phyloP scores from a whole-genome alignment of 2,329 filamentous ascomycete genomes.

The Penicillium brevicompactum region DNA sequence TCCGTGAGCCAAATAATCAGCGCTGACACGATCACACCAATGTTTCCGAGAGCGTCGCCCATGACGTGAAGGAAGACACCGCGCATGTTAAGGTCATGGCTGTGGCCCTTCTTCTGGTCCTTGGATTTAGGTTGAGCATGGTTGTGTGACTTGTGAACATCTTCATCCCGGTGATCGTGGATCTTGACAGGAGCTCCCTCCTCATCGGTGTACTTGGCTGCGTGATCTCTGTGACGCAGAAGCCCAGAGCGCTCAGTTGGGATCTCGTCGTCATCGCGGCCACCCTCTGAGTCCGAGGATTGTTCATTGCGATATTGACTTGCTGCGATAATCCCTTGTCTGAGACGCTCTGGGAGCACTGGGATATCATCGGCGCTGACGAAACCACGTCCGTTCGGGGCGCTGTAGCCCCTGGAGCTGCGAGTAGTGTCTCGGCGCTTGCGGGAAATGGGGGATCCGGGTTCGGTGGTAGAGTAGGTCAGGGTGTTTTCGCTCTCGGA shows the following conservation, averaged over 20 bases:
- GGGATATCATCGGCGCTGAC: slow-evolving; percentile 69
- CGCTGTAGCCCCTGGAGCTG: slow-evolving; percentile 42
- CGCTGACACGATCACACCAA: slow-evolving; percentile 61
- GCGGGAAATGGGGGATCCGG: slow-evolving; percentile 32
- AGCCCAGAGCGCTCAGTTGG: slow-evolving; percentile 48
- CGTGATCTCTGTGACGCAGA: slow-evolving; percentile 45
- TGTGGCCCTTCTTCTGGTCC: slow-evolving; percentile 55
- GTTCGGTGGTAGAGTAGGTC: slow-evolving; percentile 29
- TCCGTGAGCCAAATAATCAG: slow-evolving; percentile 89
- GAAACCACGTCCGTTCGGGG: slow-evolving; percentile 60
- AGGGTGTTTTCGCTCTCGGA: slow-evolving; percentile 26
- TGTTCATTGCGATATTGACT: slow-evolving; percentile 62
- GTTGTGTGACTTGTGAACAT: slow-evolving; percentile 71
- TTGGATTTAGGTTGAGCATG: slow-evolving; percentile 71
- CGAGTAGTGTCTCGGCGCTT: slow-evolving; percentile 34
- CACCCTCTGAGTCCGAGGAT: slow-evolving; percentile 56
- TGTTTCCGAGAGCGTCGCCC: slow-evolving; percentile 51
- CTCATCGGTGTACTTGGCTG: slow-evolving; percentile 37
- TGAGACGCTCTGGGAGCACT: slow-evolving; percentile 85
- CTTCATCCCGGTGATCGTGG: slow-evolving; percentile 27
- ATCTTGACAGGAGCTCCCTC: slow-evolving; percentile 15
- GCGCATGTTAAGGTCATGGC: slow-evolving; percentile 83
- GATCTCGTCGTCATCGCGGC: slow-evolving; percentile 56
- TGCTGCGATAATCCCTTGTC: slow-evolving; percentile 90
- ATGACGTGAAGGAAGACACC: slow-evolving; percentile 67